These are phyloP conservation scores for Raddia distichophylla DNA, from an alignment of 176 grass and related monocot genomes.

Conservation along the genomic window DNA sequence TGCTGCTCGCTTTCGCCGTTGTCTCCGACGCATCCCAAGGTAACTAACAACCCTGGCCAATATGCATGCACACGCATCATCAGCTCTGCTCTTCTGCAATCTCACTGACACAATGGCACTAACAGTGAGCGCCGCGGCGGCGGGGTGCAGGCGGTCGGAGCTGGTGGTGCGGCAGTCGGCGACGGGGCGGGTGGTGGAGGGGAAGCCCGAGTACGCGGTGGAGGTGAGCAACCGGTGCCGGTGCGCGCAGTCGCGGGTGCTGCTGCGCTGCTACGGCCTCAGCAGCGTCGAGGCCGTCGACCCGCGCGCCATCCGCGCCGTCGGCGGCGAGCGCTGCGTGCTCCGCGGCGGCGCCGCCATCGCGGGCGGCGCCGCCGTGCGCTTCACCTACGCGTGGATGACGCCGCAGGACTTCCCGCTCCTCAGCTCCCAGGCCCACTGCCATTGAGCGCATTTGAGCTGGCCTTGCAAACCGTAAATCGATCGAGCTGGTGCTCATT, in stretches of 20 bases:
- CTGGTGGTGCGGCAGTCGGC: slow-evolving; percentile 27
- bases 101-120: no score
- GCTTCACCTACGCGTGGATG: slow-evolving; percentile 56
- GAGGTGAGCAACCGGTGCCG: slow-evolving; percentile 49
- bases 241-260: slow-evolving; percentile 42
- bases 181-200: slow-evolving; percentile 47
- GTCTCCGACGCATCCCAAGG: not conserved
- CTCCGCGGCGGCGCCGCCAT: slow-evolving; percentile 21
- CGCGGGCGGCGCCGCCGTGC: slow-evolving; percentile 7
- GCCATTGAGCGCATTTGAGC: not conserved
- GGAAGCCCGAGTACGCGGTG: slow-evolving; percentile 53
- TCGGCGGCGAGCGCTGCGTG: slow-evolving; percentile 40
- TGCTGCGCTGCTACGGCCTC: slow-evolving; percentile 51
- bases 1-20: not conserved
- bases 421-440: slow-evolving; percentile 18
- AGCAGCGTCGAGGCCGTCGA: slow-evolving; percentile 50
- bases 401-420: slow-evolving; percentile 55
- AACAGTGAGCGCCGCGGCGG: no score
- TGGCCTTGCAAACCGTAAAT: not conserved
- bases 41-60: not conserved
- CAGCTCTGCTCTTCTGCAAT: not conserved
- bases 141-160: slow-evolving; percentile 20
- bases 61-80: no score
- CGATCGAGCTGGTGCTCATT: no score
- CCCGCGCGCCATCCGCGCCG: slow-evolving; percentile 42